These are phyloP conservation scores for Schoenoplectus tabernaemontani DNA, from an alignment of 202 grass and related monocot genomes.

Conservation along the genomic window DNA sequence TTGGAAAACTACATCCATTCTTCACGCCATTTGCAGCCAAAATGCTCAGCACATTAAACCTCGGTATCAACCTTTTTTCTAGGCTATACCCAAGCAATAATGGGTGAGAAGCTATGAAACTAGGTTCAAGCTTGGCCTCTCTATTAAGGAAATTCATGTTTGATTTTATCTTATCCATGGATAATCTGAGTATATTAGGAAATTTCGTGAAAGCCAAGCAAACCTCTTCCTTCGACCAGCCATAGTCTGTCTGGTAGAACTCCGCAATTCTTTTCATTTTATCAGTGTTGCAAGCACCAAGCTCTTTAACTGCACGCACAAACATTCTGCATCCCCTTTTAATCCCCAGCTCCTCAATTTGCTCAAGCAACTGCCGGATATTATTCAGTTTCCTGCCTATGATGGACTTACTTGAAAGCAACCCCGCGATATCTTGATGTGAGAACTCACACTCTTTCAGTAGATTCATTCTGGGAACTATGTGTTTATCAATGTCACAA, in stretches of 20 bases:
- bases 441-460: slow-evolving; percentile 39
- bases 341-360: slow-evolving; percentile 33
- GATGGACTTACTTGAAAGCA: slow-evolving; percentile 26
- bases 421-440: slow-evolving; percentile 24
- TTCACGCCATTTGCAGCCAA: slow-evolving; percentile 32
- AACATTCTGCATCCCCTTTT: slow-evolving; percentile 41
- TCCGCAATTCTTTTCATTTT: slow-evolving; percentile 38
- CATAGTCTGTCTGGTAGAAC: slow-evolving; percentile 35
- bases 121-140: slow-evolving; percentile 26
- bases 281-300: slow-evolving; percentile 31
- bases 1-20: slow-evolving; percentile 29
- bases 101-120: background rate
- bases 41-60: slow-evolving; percentile 38
- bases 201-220: slow-evolving; percentile 39
- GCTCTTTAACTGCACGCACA: slow-evolving; percentile 25
- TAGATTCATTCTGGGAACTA: slow-evolving; percentile 20
- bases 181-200: slow-evolving; percentile 36
- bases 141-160: slow-evolving; percentile 41
- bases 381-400: slow-evolving; percentile 33
- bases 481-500: slow-evolving; percentile 6
- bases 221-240: slow-evolving; percentile 55
- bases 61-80: slow-evolving; percentile 42
- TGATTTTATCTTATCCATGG: slow-evolving; percentile 32
- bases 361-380: slow-evolving; percentile 22
- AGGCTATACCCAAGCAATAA: slow-evolving; percentile 45